Conservation (phyloP, 169 alveolate genomes). For the Plasmodium malariae region DNA sequence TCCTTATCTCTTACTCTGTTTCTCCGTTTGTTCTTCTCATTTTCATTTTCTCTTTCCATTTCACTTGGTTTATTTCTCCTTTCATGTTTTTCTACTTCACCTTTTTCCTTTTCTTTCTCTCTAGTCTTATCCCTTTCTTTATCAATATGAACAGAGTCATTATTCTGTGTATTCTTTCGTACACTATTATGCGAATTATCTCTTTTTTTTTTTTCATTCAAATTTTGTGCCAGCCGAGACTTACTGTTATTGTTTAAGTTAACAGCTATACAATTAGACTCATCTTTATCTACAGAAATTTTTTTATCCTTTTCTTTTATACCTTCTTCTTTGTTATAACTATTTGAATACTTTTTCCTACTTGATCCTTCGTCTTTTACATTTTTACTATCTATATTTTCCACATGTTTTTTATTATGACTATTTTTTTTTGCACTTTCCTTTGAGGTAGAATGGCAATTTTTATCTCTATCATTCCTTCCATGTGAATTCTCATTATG, state of each 20-base stretch:
- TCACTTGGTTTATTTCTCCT: slow-evolving; percentile 1
- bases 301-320: slow-evolving; percentile 8
- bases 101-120: neutral
- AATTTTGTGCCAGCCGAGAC: neutral
- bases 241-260: neutral
- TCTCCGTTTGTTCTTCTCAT: neutral
- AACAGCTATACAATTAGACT: neutral
- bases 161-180: slow-evolving; percentile 5
- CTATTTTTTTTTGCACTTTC: neutral
- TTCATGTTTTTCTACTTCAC: neutral
- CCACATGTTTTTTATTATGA: neutral
- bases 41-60: neutral
- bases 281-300: neutral
- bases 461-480: neutral
- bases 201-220: slow-evolving; percentile 7
- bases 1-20: slow-evolving; percentile 14
- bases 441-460: neutral
- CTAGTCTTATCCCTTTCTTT: slow-evolving; percentile 12
- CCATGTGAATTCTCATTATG: neutral
- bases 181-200: neutral
- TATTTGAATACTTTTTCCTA: slow-evolving; percentile 6
- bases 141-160: neutral
- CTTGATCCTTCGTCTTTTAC: neutral
- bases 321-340: slow-evolving; percentile 15
- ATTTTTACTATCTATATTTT: slow-evolving; percentile 3